Conservation (phyloP, 176 grass and related monocot species). For the Triticum timopheevii region DNA sequence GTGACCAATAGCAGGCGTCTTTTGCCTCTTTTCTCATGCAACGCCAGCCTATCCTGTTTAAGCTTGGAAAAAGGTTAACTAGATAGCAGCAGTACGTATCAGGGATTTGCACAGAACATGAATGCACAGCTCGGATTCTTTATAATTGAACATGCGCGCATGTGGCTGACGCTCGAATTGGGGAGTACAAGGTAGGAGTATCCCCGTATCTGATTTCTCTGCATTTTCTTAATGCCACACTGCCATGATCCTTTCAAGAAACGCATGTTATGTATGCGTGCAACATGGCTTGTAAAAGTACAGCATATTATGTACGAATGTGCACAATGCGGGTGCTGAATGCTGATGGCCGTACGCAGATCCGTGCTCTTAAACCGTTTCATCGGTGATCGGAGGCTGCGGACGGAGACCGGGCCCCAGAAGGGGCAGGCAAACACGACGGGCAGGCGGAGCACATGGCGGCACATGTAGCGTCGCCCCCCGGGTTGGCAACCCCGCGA, state of each 20-base stretch:
- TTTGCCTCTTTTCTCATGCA: slow-evolving; percentile 21
- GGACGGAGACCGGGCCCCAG: not conserved
- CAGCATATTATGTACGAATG: not conserved
- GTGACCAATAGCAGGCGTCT: not conserved
- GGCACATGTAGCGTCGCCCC: slow-evolving; percentile 41
- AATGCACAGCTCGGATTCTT: not conserved
- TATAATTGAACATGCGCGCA: not conserved
- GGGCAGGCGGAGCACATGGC: slow-evolving; percentile 39
- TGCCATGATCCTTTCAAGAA: not conserved
- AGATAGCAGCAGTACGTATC: not conserved
- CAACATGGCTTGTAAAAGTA: slow-evolving; percentile 16
- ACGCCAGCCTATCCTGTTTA: slow-evolving; percentile 22
- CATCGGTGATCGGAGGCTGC: not conserved
- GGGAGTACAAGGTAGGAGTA: not conserved
- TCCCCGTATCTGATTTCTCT: not conserved
- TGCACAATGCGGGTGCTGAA: not conserved
- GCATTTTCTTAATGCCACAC: not conserved
- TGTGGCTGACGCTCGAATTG: not conserved
- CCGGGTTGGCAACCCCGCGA: slow-evolving; percentile 38
- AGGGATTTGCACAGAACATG: not conserved
- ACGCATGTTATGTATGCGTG: not conserved
- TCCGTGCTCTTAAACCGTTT: not conserved
- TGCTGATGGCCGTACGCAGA: not conserved
- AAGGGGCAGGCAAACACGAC: not conserved
- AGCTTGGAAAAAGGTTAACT: not conserved